Base-by-base conservation (phyloP, 2,329 filamentous ascomycete genomes). In the Epichloe aotearoae region DNA sequence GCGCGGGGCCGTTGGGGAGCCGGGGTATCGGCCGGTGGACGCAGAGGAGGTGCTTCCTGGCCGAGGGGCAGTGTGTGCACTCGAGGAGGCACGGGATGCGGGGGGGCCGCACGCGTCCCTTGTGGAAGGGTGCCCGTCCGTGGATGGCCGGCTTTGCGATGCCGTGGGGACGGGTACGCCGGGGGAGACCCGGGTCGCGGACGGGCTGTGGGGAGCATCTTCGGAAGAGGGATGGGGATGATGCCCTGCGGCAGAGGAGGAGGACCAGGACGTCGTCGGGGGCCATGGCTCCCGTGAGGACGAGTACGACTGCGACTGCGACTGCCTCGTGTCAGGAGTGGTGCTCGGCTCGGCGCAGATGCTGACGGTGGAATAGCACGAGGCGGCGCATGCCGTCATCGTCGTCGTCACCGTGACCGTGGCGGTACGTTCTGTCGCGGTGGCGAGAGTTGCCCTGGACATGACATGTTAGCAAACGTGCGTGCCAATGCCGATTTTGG, bases 331-430 rank as follows among this genome's bases (percentile, higher is more conserved):
- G 47, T 17, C 4, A n/a, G 33, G 30, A 8, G 47, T 2, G 4
- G 17, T 7, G 3, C n/a, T n/a, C 7, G 19, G 8, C 8, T 4
- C 17, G 7, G 37, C 14, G 15, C 37, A 34, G 30, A 15, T 15
- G 33, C 17, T 42, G 30, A 42, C 38, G n/a, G 55, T 53, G 33
- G 54, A 50, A 46, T 57, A 59, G 46, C 56, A 61, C 10, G 59
- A 59, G 3, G 60, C 54, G 1, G 61, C 59, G 42, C 62, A 69
- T 10, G 53, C 60, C 0, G 59, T 62, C 23, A 62, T 55, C 2
- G 64, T 66, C 41, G 47, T 46, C 6, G 63, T 66, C 19, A 66
- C 59, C 8, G 66, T 68, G 6, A 64, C 59, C 8, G 66, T 68
- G 6, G 64, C 53, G 3, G 64, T 63, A 4, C 58, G 52, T 1